A percentile compares a stretch with the other conserved stretches of the same genome.
Evolutionary conservation across 2,329 filamentous ascomycete genomes (phyloP).

Genomic region (Phialocephala subalpina): DNA sequence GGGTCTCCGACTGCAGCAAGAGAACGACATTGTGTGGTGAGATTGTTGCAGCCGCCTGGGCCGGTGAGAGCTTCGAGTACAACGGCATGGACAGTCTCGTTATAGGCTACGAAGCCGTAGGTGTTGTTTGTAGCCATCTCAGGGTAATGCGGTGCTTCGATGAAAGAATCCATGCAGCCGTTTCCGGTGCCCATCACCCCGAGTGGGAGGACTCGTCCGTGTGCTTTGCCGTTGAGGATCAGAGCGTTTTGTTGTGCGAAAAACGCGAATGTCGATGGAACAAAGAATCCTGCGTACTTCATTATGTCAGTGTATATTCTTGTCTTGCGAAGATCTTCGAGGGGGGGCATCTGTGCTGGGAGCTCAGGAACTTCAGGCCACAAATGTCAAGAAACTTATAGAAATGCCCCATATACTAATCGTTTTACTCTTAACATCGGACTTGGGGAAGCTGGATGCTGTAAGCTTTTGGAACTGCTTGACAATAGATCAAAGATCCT

Average conservation of each 20-base stretch:
- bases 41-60: no score
- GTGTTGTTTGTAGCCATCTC: conserved; percentile 47
- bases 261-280: not conserved
- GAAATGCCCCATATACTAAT: not conserved
- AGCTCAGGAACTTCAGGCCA: no score
- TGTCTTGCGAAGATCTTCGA: no score
- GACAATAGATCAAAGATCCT: not conserved
- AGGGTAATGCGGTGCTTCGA: conserved; percentile 51
- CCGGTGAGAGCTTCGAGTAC: no score
- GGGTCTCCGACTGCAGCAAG: no score
- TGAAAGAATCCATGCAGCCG: conserved; percentile 69
- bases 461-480: not conserved
- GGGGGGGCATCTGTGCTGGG: no score
- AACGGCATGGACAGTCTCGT: not conserved
- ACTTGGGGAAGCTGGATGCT: not conserved
- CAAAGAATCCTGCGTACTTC: not conserved
- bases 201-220: conserved; percentile 46
- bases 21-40: no score
- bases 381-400: not conserved
- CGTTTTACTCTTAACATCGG: not conserved
- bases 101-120: conserved; percentile 56
- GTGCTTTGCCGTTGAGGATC: not conserved
- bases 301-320: not conserved
- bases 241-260: not conserved
- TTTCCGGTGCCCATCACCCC: conserved; percentile 72